Evolutionary conservation across 2,329 filamentous ascomycete species (phyloP), one percentile per base, ranked within the genome.

Genomic region (Lecanoromycetidae sp.): DNA sequence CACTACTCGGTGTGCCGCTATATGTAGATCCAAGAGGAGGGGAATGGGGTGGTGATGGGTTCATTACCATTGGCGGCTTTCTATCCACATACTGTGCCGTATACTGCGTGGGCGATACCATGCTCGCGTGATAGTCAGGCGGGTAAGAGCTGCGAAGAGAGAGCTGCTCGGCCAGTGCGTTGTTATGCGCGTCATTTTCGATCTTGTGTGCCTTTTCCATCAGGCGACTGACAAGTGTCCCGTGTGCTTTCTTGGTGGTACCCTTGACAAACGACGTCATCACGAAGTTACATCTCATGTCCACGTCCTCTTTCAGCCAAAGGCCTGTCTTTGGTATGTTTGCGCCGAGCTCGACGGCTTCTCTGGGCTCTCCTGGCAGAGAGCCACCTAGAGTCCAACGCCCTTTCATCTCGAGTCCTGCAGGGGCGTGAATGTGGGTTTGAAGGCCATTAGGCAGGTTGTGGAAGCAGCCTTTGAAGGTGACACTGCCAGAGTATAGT

Each of bases 301-400:
- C 81, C 40, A 91, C 80, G 55, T 94, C 87, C 68, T 94, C 87
- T n/a, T 83, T 74, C 34, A 94, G 68, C 60, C 87, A 93, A 10
- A 94, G 67, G 0, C 86, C 87, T 33, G 76, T 68, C 19, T 71
- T 63, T 0, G 86, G 85, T 0, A 73, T 76, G 12, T 74, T 74
- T 5, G 84, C 64, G 4, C 80, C 82, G 19, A 84, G 64, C 65
- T 90, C 84, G 9, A 75, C 64, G 0, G 77, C 71, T 57, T 81
- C 74, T 25, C 71, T 68, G 1, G 77, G 74, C 62, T 93, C 85
- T 15, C 81, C 83, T 0, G 81, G 80, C 34, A 84, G 66, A 8
- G 75, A 77, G 8, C 87, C 87, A 37, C 76, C 79, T 3, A 94
- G 69, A 7, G 72, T 79, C 85, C 86, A 94, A 63, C 81, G 82